A percentile compares a stretch with the other conserved stretches of the same genome.
phyloP scores from a whole-genome alignment of 805 yeast genomes.

The Torulaspora indica region DNA sequence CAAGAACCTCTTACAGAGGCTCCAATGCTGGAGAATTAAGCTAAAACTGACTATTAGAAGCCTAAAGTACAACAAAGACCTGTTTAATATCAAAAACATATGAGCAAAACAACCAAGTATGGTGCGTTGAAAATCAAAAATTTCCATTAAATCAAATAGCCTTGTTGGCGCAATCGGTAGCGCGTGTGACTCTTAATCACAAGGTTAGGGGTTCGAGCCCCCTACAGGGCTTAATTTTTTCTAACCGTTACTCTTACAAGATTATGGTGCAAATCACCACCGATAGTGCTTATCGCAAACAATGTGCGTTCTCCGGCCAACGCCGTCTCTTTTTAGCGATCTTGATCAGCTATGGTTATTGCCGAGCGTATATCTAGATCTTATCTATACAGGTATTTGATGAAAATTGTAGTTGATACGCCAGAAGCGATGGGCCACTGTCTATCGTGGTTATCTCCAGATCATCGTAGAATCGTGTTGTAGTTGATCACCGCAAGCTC shows the following conservation, averaged over 20 bases:
- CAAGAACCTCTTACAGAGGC: background rate
- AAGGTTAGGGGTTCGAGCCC: slow-evolving; percentile 30
- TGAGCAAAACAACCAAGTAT: background rate
- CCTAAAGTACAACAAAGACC: no score
- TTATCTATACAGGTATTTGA: background rate
- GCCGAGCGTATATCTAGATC: background rate
- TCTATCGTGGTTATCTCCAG: no score
- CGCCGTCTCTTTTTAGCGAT: background rate
- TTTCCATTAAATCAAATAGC: slow-evolving; percentile 9
- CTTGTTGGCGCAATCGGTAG: slow-evolving; percentile 30
- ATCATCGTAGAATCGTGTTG: no score
- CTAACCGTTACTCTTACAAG: no score
- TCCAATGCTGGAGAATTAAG: background rate
- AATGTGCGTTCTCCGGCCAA: background rate
- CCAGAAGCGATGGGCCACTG: no score
- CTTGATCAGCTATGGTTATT: background rate
- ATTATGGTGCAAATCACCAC: background rate
- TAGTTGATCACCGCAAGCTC: no score
- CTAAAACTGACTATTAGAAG: no score
- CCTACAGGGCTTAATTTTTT: slow-evolving; percentile 23
- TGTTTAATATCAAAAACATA: no score
- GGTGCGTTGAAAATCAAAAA: no score
- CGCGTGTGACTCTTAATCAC: slow-evolving; percentile 29
- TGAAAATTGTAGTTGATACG: no score
- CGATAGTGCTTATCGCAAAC: background rate